Evolutionary conservation across 2,329 filamentous ascomycete genomes (phyloP), one percentile per base, ranked within the genome.

Genomic region (Acephala macrosclerotiorum): DNA sequence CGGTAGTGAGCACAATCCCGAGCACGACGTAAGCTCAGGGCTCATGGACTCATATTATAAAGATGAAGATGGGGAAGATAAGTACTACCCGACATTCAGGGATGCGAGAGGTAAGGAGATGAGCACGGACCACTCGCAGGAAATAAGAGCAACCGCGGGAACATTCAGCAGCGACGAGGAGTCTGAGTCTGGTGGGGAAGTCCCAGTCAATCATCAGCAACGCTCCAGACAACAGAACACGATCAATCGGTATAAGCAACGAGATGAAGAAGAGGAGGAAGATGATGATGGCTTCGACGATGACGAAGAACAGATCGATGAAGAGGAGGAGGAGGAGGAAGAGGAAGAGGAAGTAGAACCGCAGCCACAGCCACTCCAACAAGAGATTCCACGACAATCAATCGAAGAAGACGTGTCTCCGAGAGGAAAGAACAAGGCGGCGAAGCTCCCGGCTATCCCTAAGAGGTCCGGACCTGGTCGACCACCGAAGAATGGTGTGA

Each of bases 401-500:
- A 20, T 64, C 26, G 42, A 63, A 29, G 64, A 68, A n/a, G 45
- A 69, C 20, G 55, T 62, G 33, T 36, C 26, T 25, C 35, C 33
- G 16, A 61, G 36, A 45, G 18, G 22, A 16, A 53, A 29, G 7
- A 33, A 12, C 22, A 53, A 53, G 25, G 49, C 12, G 18, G 26
- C 25, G 12, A 53, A 53, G 4, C 9, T 6, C 33, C 11, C 25
- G 7, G 25, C 12, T 29, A 7, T 33, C 6, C 8, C 70, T 12
- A 76, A 75, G 65, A 76, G 73, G 61, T 88, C 91, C 71, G 92
- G 92, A 16, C 92, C 92, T 11, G 92, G 92, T n/a, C 83, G 92
- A 61, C 92, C 92, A 22, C 92, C 92, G 0, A 94, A 94, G 80
- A 91, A 94, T 73, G 92, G 92, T 33, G 85, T 93, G 75, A 92